phyloP scores from a whole-genome alignment of 1,139 yeast genomes.

The Magnusiomyces tetraspermus region DNA sequence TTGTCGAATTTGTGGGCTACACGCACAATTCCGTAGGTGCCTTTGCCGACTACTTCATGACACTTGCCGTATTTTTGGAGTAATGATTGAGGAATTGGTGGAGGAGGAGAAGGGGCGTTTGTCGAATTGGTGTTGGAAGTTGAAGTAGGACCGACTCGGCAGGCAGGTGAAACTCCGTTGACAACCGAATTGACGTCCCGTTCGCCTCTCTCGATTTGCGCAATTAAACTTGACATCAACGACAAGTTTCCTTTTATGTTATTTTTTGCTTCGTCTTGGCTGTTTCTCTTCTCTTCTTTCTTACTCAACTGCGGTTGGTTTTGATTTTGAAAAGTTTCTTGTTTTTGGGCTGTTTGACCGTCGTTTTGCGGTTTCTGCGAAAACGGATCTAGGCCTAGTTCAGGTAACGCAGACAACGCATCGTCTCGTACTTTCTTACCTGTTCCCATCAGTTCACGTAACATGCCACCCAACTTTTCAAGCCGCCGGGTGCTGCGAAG shows the following conservation, averaged over 20 bases:
- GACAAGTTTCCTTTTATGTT: conserved; percentile 40
- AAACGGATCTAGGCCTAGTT: conserved; percentile 25
- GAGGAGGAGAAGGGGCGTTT: not conserved
- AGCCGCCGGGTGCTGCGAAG: conserved; percentile 72
- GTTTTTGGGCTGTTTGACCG: too few species aligned
- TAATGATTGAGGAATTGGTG: conserved; percentile 30
- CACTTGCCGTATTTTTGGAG: conserved; percentile 69
- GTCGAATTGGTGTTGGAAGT: conserved; percentile 29
- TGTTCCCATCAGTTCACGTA: conserved; percentile 56
- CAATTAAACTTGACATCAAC: conserved; percentile 71
- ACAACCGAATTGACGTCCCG: conserved; percentile 11
- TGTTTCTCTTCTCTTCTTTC: too few species aligned
- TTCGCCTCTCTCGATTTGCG: conserved; percentile 42
- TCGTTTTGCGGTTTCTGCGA: too few species aligned
- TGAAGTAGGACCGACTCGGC: conserved; percentile 15
- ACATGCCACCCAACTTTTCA: conserved; percentile 78
- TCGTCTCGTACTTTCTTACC: conserved; percentile 72
- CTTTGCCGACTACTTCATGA: conserved; percentile 72
- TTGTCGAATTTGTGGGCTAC: conserved; percentile 49
- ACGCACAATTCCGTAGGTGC: conserved; percentile 79
- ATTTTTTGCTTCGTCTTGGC: too few species aligned
- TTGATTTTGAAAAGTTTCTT: too few species aligned
- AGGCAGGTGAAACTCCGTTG: conserved; percentile 4
- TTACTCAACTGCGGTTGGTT: too few species aligned
- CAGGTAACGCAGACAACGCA: conserved; percentile 81